These are phyloP conservation scores for Nemania serpens DNA, from an alignment of 2,329 filamentous ascomycete species.

Conservation along the genomic window DNA sequence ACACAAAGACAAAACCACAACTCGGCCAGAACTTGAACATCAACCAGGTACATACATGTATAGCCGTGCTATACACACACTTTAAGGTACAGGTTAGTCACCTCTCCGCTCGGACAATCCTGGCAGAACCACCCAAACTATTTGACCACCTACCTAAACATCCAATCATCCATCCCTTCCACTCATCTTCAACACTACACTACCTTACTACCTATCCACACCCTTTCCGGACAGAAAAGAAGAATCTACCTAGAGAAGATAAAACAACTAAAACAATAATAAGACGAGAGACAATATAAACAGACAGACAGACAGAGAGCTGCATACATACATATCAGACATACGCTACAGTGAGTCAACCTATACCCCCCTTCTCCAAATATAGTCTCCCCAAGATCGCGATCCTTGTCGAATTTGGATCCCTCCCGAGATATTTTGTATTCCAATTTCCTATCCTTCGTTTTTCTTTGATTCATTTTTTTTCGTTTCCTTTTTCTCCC, in stretches of 20 bases:
- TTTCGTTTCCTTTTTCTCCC: background rate
- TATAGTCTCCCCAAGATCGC: conserved; percentile 5
- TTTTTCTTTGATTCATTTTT: background rate
- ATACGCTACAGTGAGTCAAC: conserved; percentile 4
- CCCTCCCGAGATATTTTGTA: conserved; percentile 1
- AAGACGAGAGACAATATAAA: background rate
- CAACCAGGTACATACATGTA: too few species aligned
- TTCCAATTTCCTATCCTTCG: conserved; percentile 13
- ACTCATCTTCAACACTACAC: background rate
- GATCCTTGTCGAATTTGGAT: background rate
- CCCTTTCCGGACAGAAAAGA: conserved; percentile 9
- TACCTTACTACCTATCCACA: conserved; percentile 16
- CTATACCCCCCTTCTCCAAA: conserved; percentile 21
- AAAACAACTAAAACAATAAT: too few species aligned
- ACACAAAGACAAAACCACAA: too few species aligned
- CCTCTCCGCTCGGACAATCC: too few species aligned
- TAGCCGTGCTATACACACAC: too few species aligned
- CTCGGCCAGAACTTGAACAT: too few species aligned
- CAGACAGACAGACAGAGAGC: conserved; percentile 3
- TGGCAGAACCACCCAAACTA: conserved; percentile 6
- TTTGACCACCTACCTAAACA: background rate
- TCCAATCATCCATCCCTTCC: too few species aligned
- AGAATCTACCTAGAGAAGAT: conserved; percentile 2
- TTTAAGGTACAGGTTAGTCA: too few species aligned
- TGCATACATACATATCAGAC: background rate